phyloP scores from a whole-genome alignment of 2,329 filamentous ascomycete genomes.

The Apiospora kogelbergensis region DNA sequence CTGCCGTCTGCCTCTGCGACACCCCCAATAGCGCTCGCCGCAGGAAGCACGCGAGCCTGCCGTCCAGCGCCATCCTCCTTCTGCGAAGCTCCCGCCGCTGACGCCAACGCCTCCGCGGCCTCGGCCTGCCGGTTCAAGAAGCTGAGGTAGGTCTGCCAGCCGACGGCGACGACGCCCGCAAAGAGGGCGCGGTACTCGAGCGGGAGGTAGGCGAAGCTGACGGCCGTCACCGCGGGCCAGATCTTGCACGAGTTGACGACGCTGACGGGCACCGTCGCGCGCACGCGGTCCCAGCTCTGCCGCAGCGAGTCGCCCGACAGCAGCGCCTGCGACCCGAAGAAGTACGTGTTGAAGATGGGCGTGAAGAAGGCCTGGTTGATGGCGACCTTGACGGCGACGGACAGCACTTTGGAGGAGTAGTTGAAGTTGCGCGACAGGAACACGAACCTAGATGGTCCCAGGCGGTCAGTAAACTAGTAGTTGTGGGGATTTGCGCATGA shows the following conservation, averaged over 20 bases:
- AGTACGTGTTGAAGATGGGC: slow-evolving; percentile 79
- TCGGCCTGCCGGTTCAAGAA: slow-evolving; percentile 76
- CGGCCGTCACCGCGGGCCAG: slow-evolving; percentile 84
- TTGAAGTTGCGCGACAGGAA: slow-evolving; percentile 84
- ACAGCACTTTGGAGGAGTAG: slow-evolving; percentile 70
- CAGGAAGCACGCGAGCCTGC: background rate
- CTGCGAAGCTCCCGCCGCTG: background rate
- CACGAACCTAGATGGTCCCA: slow-evolving; percentile 59
- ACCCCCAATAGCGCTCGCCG: background rate
- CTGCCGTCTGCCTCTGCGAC: background rate
- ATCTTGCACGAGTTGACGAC: slow-evolving; percentile 80
- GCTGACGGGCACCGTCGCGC: slow-evolving; percentile 73
- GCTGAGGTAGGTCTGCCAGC: slow-evolving; percentile 90
- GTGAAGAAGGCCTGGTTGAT: slow-evolving; percentile 83
- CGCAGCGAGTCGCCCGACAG: slow-evolving; percentile 65
- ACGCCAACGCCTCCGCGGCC: slow-evolving; percentile 42
- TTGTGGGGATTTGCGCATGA: too few species aligned
- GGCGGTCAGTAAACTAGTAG: background rate
- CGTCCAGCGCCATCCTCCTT: background rate
- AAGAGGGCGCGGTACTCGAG: slow-evolving; percentile 81
- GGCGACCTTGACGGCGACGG: slow-evolving; percentile 72
- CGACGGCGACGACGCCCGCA: slow-evolving; percentile 75
- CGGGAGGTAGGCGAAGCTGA: slow-evolving; percentile 82
- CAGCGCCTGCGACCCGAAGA: slow-evolving; percentile 77
- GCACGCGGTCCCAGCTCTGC: slow-evolving; percentile 70